A percentile compares a stretch with the other conserved stretches of the same genome.
Evolutionary conservation across 805 yeast genomes (phyloP).

Genomic region (Zygosaccharomyces gambellarensis): DNA sequence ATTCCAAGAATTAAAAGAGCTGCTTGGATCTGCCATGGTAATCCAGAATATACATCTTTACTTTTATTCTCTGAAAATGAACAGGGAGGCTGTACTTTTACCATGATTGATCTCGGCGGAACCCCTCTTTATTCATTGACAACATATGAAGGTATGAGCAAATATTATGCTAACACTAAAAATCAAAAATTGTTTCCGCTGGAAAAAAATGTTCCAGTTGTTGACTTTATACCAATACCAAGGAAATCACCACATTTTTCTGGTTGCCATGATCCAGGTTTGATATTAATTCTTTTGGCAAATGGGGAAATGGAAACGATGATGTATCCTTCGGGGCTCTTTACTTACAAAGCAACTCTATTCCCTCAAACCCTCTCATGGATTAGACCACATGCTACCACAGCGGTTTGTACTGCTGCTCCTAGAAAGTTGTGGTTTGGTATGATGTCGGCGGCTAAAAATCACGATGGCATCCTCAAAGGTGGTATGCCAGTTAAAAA

Average conservation of each 20-base stretch:
- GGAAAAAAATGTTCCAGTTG: constrained; percentile 42
- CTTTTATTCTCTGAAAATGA: constrained; percentile 61
- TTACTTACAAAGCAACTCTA: constrained; percentile 49
- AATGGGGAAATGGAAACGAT: constrained; percentile 63
- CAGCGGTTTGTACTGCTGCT: constrained; percentile 49
- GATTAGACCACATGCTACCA: constrained; percentile 68
- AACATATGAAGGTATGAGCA: constrained; percentile 77
- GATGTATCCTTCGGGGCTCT: constrained; percentile 51
- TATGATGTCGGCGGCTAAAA: constrained; percentile 52
- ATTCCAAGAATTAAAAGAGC: constrained; percentile 46
- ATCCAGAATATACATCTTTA: constrained; percentile 75
- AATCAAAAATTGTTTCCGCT: constrained; percentile 54
- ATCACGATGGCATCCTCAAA: constrained; percentile 46
- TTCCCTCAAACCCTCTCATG: constrained; percentile 80
- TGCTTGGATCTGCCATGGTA: constrained; percentile 73
- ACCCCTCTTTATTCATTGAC: constrained; percentile 78
- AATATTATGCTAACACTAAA: constrained; percentile 59
- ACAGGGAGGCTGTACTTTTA: constrained; percentile 43
- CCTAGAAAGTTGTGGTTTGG: constrained; percentile 72
- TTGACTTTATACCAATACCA: constrained; percentile 51
- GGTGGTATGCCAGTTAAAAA: constrained; percentile 76
- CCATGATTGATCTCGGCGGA: constrained; percentile 67
- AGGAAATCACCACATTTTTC: constrained; percentile 67
- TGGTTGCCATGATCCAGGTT: constrained; percentile 74
- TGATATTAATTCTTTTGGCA: constrained; percentile 53